Evolutionary conservation across 805 yeast genomes (phyloP), one percentile per base, ranked within the genome.

Genomic region (Schizosaccharomyces lindneri): DNA sequence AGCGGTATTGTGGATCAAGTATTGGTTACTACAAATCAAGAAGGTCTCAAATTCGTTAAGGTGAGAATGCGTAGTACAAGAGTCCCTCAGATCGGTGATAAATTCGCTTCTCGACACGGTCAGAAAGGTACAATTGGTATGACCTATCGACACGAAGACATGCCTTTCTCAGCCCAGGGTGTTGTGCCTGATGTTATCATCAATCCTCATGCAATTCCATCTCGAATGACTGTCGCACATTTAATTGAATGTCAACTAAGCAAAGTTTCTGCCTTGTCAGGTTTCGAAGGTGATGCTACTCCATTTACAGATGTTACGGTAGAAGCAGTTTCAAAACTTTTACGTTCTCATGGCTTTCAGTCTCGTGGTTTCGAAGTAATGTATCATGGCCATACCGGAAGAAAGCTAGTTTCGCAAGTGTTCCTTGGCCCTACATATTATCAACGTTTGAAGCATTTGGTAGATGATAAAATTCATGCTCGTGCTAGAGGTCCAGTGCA

Each of bases 71-170:
- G 99, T 79, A 93, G 98, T 0, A 93, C 99, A 3, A 93, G 94
- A 75, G 79, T 90, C 59, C 99, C 99, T 13, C 99, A 93, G 75
- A 90, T 93, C 74, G 99, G 99, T 74, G 99, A 93, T 74, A 93
- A 93, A 75, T 93, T 93, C 75, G 97, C 99, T 5, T 90, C 97
- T 55, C 86, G 98, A 76, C 98, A 93, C 79, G 99, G 99, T 72
- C 99, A 93, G 75, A 93, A 93, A 77, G 99, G 99, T 84, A 93
- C 98, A 24, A 89, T 93, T 73, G 99, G 99, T 83, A 93, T 93
- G 65, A 93, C 98, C 0, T 93, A 90, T 72, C 81, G 97, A 72
- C 93, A 90, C 72, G 99, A 93, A 73, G 99, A 93, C 72, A 90
- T 93, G 97, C 99, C 98, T 36, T 93, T 93, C 72, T 83, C 95